These are phyloP conservation scores for Tripterygium wilfordii DNA, from an alignment of 177 flowering plant genomes.

Conservation along the genomic window DNA sequence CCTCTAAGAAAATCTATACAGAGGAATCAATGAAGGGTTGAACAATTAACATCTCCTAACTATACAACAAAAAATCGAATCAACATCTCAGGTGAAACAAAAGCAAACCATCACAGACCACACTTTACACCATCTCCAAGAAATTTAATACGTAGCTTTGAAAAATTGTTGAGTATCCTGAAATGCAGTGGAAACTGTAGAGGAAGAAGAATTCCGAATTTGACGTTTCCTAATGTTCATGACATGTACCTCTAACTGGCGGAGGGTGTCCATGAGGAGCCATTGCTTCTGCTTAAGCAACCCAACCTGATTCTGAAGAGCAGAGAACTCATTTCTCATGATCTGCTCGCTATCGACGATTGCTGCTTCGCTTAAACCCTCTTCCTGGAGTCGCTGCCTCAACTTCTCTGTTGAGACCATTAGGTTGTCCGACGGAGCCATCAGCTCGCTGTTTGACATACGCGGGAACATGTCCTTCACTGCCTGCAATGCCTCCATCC, in stretches of 20 bases:
- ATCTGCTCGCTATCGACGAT: constrained; percentile 88
- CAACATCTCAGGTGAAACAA: too few species aligned
- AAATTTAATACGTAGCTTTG: too few species aligned
- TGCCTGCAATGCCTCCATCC: constrained; percentile 94
- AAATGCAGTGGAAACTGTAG: too few species aligned
- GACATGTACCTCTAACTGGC: constrained; percentile 86
- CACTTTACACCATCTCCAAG: too few species aligned
- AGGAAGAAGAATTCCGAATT: too few species aligned
- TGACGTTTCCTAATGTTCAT: constrained; percentile 20
- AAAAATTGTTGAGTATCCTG: too few species aligned
- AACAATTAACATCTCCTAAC: too few species aligned
- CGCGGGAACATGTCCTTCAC: constrained; percentile 95
- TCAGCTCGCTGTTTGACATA: constrained; percentile 80
- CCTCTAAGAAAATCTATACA: too few species aligned
- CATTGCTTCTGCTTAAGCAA: constrained; percentile 84
- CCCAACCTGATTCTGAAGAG: constrained; percentile 67
- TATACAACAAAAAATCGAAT: too few species aligned
- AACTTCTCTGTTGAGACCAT: constrained; percentile 73
- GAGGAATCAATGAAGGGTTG: too few species aligned
- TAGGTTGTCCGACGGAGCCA: constrained; percentile 64
- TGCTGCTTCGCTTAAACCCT: constrained; percentile 69
- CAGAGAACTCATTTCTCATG: constrained; percentile 72
- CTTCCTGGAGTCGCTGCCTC: constrained; percentile 67
- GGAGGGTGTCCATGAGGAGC: constrained; percentile 66
- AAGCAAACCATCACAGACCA: too few species aligned